Base-by-base conservation (phyloP, 345 rosid genomes). In the Brassica juncea region DNA sequence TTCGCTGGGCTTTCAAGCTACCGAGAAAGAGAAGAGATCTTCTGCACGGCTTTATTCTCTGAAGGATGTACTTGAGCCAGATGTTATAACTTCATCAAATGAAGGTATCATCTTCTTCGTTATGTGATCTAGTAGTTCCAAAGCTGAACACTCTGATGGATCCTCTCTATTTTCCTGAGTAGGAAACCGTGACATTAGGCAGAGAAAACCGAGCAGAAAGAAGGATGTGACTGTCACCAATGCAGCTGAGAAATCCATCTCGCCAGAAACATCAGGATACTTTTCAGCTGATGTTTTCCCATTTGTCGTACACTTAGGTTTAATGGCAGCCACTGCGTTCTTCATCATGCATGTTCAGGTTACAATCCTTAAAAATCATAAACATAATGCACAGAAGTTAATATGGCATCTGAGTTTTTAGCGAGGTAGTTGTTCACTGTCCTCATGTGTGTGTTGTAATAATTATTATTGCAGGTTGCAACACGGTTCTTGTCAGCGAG, bases 281-380 rank as follows among this genome's bases (percentile, higher is more conserved):
- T 72, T 84, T 61, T 86, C 91, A 66, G 80, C 86, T 71, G 83
- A 75, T 61, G 80, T 86, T 23, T 84, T 93, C 34, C 97, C 97
- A 12, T 91, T 92, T 81, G 82, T 86, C 23, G 76, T 89, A 69
- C 98, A 90, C 79, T 66, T 88, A 85, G 87, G 88, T 58, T 76
- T 95, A 84, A 85, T 90, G 98, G 86, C 83, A 77, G 87, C 86
- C 75, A 91, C 97, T 2, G 90, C 97, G 16, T 87, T 94, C 77
- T 88, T 93, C 61, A 78, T 93, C 81, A 90, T 91, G 98, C 97
- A 94, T 70, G 98, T 91, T 58, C 98, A 93, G 98, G 99, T 90
- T 35, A 83, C 83, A 64, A 69, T 52, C 47, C 76, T 65, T 66
- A 39, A 23, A n/a, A 2, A 6, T 4, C 82, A 25, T 44, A 68